Evolutionary conservation across 2,329 filamentous ascomycete species (phyloP), one percentile per base, ranked within the genome.

Genomic region (Dactylellina parvicollis): DNA sequence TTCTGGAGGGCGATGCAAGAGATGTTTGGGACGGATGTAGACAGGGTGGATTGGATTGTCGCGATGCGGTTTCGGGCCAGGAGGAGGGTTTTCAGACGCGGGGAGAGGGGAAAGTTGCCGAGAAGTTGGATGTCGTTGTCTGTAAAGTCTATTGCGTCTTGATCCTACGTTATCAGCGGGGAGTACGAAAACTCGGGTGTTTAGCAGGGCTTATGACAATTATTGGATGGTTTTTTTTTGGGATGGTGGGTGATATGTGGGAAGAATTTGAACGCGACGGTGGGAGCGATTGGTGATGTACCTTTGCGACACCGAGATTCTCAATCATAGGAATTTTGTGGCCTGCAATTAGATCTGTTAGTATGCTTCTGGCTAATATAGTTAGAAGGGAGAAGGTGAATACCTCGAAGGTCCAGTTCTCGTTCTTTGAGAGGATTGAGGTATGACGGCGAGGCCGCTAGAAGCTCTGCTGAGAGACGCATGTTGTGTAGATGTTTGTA

Each of bases 351-450:
- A 42, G 28, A n/a, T n/a, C 1, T 44, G 10, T 38, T 54, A 70
- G 75, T 77, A 80, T 79, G 72, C 2, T 30, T 1, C 20, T 30
- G 14, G 4, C 12, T 24, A 1, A 14, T 14, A 12, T 22, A 5
- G 1, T 10, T 36, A 16, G 14, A 30, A 22, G 30, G 20, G 22
- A 22, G 52, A 56, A 49, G 92, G 88, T 84, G 83, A 86, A 88
- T 91, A 98, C 95, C 95, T 96, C 95, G 89, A 79, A 99, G 92
- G 86, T 98, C 93, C 82, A 99, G 88, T 87, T 99, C 95, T 83
- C 95, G 92, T 87, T 99, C 95, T 84, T 95, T 96, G 82, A 99
- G 87, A 81, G 94, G 93, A 84, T 98, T 99, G 83, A 98, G 90
- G 86, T 97, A 99, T 82, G 94, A 97, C 78, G 96, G 90, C 80